Conservation (phyloP, 164 flowering plant genomes). For the Piper longum region DNA sequence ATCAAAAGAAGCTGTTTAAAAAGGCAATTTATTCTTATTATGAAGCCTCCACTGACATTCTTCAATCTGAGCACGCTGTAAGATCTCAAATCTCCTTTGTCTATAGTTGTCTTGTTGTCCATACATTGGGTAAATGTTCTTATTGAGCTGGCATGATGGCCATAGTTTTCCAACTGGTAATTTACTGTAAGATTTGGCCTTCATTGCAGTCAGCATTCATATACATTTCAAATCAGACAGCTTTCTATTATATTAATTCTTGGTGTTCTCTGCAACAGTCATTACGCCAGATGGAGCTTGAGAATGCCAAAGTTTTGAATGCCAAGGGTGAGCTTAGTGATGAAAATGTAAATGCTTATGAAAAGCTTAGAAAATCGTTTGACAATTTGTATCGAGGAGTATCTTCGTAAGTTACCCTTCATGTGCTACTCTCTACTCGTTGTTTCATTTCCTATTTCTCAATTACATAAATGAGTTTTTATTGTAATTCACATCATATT, state of each 20-base stretch:
- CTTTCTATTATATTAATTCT: too few species aligned
- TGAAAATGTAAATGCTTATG: slow-evolving; percentile 73
- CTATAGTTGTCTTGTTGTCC: background rate
- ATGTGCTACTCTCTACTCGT: background rate
- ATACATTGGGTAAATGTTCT: background rate
- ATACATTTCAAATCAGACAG: too few species aligned
- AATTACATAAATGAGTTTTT: background rate
- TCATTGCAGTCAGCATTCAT: too few species aligned
- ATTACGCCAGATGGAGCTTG: slow-evolving; percentile 88
- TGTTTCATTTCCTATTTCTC: background rate
- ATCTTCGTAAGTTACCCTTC: slow-evolving; percentile 52
- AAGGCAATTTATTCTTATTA: slow-evolving; percentile 66
- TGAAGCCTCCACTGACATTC: slow-evolving; percentile 69
- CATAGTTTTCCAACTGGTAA: too few species aligned
- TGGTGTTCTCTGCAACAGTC: slow-evolving; percentile 27
- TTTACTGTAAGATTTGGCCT: too few species aligned
- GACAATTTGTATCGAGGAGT: slow-evolving; percentile 82
- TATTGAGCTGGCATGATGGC: too few species aligned
- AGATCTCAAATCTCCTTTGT: slow-evolving; percentile 14
- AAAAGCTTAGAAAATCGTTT: slow-evolving; percentile 82
- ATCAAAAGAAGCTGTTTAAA: slow-evolving; percentile 73
- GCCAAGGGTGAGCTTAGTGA: slow-evolving; percentile 97
- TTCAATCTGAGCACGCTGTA: slow-evolving; percentile 87
- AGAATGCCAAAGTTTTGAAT: slow-evolving; percentile 78
- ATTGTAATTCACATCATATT: too few species aligned